A percentile compares a stretch with the other conserved stretches of the same genome.
phyloP scores from a whole-genome alignment of 2,329 filamentous ascomycete species.

The Phialophora chinensis region DNA sequence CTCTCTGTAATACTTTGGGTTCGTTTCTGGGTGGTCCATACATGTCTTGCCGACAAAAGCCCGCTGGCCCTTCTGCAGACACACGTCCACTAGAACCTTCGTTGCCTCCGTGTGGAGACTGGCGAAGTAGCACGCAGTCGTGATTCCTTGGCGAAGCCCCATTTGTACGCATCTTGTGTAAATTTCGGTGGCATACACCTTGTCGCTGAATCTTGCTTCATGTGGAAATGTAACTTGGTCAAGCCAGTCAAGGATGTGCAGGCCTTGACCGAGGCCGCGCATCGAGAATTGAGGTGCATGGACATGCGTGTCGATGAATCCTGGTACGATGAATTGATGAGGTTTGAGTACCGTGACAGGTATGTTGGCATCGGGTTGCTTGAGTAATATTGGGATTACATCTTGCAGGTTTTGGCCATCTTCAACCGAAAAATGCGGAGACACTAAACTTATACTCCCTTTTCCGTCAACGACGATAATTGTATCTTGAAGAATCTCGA shows the following conservation, averaged over 20 bases:
- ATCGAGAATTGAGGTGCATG: constrained; percentile 66
- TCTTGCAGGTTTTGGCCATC: constrained; percentile 28
- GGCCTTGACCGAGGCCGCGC: constrained; percentile 52
- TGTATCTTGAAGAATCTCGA: constrained; percentile 49
- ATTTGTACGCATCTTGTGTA: constrained; percentile 62
- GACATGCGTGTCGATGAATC: constrained; percentile 71
- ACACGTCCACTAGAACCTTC: constrained; percentile 62
- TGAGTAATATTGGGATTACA: constrained; percentile 8
- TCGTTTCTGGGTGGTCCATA: constrained; percentile 58
- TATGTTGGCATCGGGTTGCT: not conserved
- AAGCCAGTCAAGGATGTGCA: constrained; percentile 64
- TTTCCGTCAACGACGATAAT: constrained; percentile 28
- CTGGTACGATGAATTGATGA: constrained; percentile 63
- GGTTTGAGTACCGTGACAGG: constrained; percentile 12
- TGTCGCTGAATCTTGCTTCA: constrained; percentile 65
- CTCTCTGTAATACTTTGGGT: constrained; percentile 44
- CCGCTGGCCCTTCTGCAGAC: constrained; percentile 60
- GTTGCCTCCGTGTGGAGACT: constrained; percentile 64
- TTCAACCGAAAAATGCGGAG: constrained; percentile 18
- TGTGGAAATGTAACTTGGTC: constrained; percentile 68
- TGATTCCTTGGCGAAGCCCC: constrained; percentile 67
- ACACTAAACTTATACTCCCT: constrained; percentile 40
- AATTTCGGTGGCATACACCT: constrained; percentile 57
- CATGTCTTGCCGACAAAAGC: constrained; percentile 68
- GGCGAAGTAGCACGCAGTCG: constrained; percentile 66